phyloP scores from a whole-genome alignment of 2,329 filamentous ascomycete species.

The Xylariaceae sp. region DNA sequence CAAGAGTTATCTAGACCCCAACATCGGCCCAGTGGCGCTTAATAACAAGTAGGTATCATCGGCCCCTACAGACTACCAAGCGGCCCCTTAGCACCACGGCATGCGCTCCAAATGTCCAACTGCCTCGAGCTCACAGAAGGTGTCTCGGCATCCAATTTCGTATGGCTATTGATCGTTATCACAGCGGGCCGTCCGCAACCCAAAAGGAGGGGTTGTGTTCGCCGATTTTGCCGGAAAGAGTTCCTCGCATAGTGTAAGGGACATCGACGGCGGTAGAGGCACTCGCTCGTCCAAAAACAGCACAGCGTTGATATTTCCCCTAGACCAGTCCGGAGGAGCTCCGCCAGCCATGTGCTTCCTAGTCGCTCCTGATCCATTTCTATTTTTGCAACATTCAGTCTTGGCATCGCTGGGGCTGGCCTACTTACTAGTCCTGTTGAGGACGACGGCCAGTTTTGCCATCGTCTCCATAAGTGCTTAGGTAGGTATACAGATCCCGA shows the following conservation, averaged over 20 bases:
- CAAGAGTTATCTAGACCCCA: too few relatives aligned
- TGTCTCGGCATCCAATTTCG: too few relatives aligned
- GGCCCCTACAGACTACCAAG: too few relatives aligned
- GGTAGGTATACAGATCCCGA: not conserved
- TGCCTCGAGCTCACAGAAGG: too few relatives aligned
- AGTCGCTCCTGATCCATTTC: conserved; percentile 11
- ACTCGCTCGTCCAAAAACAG: conserved; percentile 2
- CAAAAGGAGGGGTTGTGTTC: too few relatives aligned
- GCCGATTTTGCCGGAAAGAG: not conserved
- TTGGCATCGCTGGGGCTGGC: not conserved
- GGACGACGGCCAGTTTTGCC: not conserved
- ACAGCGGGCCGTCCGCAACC: too few relatives aligned
- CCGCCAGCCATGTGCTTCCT: conserved; percentile 13
- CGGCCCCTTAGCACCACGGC: too few relatives aligned
- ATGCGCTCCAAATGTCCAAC: too few relatives aligned
- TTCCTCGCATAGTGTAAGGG: not conserved
- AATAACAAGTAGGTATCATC: too few relatives aligned
- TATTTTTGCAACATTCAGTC: conserved; percentile 8
- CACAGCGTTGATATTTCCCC: not conserved
- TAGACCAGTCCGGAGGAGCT: not conserved
- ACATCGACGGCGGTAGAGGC: not conserved
- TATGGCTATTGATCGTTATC: too few relatives aligned
- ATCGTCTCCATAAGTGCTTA: not conserved
- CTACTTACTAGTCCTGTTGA: not conserved
- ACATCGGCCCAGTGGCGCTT: too few relatives aligned